Evolutionary conservation across 116 monocot genomes (phyloP), one percentile per base, ranked within the genome.

Genomic region (Trichopus zeylanicus): DNA sequence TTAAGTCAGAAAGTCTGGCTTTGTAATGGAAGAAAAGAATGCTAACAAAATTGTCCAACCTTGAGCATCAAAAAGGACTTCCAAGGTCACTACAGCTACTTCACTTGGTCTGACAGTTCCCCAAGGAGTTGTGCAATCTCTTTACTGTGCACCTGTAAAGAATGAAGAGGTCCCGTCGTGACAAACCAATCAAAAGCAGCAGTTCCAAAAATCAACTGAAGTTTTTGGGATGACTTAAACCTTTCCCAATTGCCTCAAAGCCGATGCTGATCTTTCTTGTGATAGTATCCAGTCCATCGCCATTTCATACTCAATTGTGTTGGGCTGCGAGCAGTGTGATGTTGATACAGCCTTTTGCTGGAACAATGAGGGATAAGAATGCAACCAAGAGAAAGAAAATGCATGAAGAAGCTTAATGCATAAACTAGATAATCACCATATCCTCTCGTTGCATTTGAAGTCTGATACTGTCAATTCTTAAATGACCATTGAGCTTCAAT

Each of bases 261-360:
- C 73, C 29, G n/a, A 30, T 0, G 5, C 25, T 38, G 69, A 62
- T 48, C 54, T 77, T 30, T 85, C 62, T 56, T 74, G 76, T n/a
- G 69, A 1, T 15, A 76, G 59, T 55, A 85, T 64, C 93, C 93
- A 93, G 0, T 93, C 85, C 65, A 88, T 26, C 4, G 84, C 85
- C 79, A 88, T 73, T 28, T 88, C 93, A 64, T 77, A 93, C 65
- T 88, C 88, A 1, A 93, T 82, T 12, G 93, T 93, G 62, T 93
- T 88, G 12, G 82, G 77, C 64, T 93, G 93, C 42, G 87, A 80
- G 59, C 84, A 87, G 56, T 82, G 88, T 15, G 93, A 84, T 27
- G 88, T 88, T 33, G 88, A 78, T 35, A 79, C 73, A 24, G 88
- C 93, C 19, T 75, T 77, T 61, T 63, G 79, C 93, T 92, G 78